Evolutionary conservation across 305 asterid genomes (phyloP), one percentile per base, ranked within the genome.

Genomic region (Coffea humblotiana): DNA sequence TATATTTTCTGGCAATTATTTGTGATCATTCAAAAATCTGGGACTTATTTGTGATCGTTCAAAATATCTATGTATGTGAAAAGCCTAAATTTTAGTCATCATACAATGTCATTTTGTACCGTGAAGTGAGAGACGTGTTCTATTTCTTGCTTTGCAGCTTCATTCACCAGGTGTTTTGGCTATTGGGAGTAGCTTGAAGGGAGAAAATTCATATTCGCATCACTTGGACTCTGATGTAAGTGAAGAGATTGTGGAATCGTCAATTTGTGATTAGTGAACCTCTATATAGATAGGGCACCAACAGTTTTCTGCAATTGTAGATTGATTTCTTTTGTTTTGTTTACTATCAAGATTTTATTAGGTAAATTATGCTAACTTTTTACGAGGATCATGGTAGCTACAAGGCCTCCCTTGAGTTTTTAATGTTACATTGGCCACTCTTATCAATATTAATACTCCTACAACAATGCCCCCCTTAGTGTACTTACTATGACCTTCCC

Each of bases 181-280:
- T 58, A 88, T 94, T 86, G 99, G 99, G 87, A 96, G 99, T 88
- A 96, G 98, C 92, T 90, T 80, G 90, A 96, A 96, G 88, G 98
- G 97, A 80, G 98, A 96, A 87, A 96, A 96, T 85, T 96, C 99
- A 32, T 96, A 96, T 84, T 96, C 98, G 8, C 98, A 94, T 84
- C 98, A 94, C 90, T 83, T 94, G 87, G 98, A 92, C 84, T 87
- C 97, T 79, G 97, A 94, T 88, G 99, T 96, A 88, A 91, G 93
- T 82, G 6, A 47, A 52, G 61, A 54, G 15, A 48, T 74, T 32
- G 69, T 82, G 61, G 66, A 43, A 71, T 58, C 35, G 61, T 51
- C 61, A 37, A 65, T 81, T 64, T 75, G 64, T n/a, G 56, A 49
- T 43, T 73, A 32, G 61, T 51, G 35, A 23, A 58, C 78, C 32